Evolutionary conservation across 176 grass and related monocot genomes (phyloP).

Genomic region (Oryza meyeriana): DNA sequence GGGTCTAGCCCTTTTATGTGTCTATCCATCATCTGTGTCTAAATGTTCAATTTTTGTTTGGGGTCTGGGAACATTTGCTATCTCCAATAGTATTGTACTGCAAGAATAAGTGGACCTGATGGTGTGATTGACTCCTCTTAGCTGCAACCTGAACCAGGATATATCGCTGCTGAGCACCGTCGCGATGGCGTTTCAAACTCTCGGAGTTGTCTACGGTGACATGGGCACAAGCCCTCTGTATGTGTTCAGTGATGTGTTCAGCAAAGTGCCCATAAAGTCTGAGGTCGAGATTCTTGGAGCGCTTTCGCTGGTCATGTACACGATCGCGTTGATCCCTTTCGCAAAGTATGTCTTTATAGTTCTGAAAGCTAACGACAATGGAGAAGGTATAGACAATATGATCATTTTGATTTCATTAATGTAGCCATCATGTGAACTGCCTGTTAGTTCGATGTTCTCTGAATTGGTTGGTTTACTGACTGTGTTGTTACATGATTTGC

Average conservation of each 20-base stretch:
- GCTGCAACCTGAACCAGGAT: conserved; percentile 45
- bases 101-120: background rate
- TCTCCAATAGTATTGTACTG: background rate
- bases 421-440: background rate
- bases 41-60: background rate
- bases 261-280: conserved; percentile 93
- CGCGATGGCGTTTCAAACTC: conserved; percentile 93
- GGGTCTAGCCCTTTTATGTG: background rate
- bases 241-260: conserved; percentile 97
- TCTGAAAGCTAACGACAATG: conserved; percentile 93
- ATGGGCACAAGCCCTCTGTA: conserved; percentile 96
- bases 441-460: background rate
- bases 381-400: conserved; percentile 60
- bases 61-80: background rate
- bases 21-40: background rate
- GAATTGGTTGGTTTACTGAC: background rate
- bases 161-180: conserved; percentile 59
- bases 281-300: conserved; percentile 85
- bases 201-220: conserved; percentile 95
- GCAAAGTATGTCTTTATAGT: conserved; percentile 89
- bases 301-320: conserved; percentile 93
- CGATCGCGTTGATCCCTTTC: conserved; percentile 84
- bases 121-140: conserved; percentile 23
- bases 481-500: background rate
- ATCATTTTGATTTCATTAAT: background rate